Evolutionary conservation across 2,329 filamentous ascomycete species (phyloP).

Genomic region (Pseudogymnoascus verrucosus): DNA sequence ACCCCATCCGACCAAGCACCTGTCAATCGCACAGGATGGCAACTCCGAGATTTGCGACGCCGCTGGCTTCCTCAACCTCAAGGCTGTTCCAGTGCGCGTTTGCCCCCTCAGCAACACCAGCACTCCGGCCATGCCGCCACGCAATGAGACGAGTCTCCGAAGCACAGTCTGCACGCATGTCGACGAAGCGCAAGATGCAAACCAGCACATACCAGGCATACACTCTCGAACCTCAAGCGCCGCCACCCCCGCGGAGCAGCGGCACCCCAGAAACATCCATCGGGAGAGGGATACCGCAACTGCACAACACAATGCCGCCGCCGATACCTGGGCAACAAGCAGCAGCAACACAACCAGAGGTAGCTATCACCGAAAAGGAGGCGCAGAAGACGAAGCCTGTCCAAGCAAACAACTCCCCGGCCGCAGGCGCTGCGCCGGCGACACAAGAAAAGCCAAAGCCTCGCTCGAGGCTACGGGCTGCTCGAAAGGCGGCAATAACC

Average conservation of each 20-base stretch:
- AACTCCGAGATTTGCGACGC: slow-evolving; percentile 22
- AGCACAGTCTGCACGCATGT: slow-evolving; percentile 33
- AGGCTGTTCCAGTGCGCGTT: slow-evolving; percentile 17
- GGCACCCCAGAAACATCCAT: slow-evolving; percentile 55
- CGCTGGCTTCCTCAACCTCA: slow-evolving; percentile 23
- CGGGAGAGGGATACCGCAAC: slow-evolving; percentile 35
- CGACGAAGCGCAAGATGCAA: slow-evolving; percentile 54
- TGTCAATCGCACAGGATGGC: slow-evolving; percentile 20
- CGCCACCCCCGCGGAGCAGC: slow-evolving; percentile 46
- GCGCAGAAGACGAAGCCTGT: slow-evolving; percentile 57
- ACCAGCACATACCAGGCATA: slow-evolving; percentile 58
- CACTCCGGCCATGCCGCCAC: slow-evolving; percentile 32
- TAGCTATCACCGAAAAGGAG: slow-evolving; percentile 51
- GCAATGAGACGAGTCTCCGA: slow-evolving; percentile 40
- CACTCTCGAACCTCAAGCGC: slow-evolving; percentile 46
- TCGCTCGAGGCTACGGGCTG: slow-evolving; percentile 56
- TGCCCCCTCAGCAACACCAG: slow-evolving; percentile 25
- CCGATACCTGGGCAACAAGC: slow-evolving; percentile 31
- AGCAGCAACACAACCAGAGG: slow-evolving; percentile 28
- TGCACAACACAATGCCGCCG: slow-evolving; percentile 40
- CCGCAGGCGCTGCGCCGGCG: slow-evolving; percentile 31
- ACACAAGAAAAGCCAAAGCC: slow-evolving; percentile 37
- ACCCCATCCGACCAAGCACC: neutral
- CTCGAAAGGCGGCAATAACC: slow-evolving; percentile 86
- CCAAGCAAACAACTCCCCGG: slow-evolving; percentile 36